phyloP scores from a whole-genome alignment of 176 grass and related monocot genomes.

The Miscanthus lutarioriparius region DNA sequence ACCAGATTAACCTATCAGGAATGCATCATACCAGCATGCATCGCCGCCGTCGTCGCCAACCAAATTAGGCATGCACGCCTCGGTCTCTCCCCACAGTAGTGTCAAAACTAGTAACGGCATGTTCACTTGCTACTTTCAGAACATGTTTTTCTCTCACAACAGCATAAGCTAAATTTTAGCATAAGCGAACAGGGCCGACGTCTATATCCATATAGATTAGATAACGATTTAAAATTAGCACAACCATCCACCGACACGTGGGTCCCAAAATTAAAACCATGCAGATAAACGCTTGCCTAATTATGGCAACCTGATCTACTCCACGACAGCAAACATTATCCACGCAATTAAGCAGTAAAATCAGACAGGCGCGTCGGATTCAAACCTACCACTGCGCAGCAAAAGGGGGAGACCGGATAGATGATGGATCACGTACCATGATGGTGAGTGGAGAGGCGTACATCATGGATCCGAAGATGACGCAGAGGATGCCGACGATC shows the following conservation, averaged over 20 bases:
- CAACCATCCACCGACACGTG: conserved; percentile 13
- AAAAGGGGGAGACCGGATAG: neutral
- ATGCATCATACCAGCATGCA: too few species aligned
- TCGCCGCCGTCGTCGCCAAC: too few species aligned
- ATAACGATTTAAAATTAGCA: neutral
- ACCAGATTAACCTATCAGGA: neutral
- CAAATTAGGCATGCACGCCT: too few species aligned
- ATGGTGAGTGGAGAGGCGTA: conserved; percentile 62
- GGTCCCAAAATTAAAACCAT: neutral
- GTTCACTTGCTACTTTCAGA: too few species aligned
- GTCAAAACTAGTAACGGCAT: too few species aligned
- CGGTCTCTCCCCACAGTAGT: neutral
- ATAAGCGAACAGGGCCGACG: too few species aligned
- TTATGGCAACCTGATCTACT: neutral
- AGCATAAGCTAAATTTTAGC: too few species aligned
- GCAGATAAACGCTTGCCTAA: conserved; percentile 24
- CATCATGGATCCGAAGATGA: conserved; percentile 62
- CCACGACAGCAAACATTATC: neutral
- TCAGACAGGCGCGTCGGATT: neutral
- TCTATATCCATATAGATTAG: neutral
- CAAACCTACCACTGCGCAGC: neutral
- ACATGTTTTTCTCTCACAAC: too few species aligned
- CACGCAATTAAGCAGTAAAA: conserved; percentile 8
- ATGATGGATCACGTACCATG: conserved; percentile 55
- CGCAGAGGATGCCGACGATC: conserved; percentile 67